Conservation (phyloP, 495 filamentous ascomycete genomes). For the Melanomma pulvis-pyrius region DNA sequence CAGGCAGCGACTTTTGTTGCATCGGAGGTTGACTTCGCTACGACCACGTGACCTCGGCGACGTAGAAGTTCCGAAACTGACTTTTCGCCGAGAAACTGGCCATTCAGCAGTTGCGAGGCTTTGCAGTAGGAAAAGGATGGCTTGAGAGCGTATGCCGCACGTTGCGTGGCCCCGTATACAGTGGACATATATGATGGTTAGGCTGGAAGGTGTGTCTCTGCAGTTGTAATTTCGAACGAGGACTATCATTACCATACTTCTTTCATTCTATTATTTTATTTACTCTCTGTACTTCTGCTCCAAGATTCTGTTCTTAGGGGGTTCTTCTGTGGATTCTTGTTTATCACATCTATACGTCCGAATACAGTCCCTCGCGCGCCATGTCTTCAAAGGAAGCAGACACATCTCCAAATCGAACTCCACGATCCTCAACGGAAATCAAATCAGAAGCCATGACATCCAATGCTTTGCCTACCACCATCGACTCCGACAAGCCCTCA, state of each 20-base stretch:
- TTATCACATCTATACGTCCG: not conserved
- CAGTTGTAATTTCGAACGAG: too few species aligned
- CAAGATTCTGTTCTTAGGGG: not conserved
- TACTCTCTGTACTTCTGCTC: not conserved
- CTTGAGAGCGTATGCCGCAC: not conserved
- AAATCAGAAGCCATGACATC: not conserved
- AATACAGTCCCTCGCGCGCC: not conserved
- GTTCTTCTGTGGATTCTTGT: not conserved
- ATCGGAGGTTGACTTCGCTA: not conserved
- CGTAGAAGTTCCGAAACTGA: not conserved
- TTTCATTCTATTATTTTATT: too few species aligned
- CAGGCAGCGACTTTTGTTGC: not conserved
- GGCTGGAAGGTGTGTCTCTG: too few species aligned
- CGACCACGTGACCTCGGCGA: not conserved
- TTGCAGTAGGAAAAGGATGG: not conserved
- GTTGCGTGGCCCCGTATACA: not conserved
- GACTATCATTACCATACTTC: too few species aligned
- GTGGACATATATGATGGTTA: too few species aligned
- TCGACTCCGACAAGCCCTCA: not conserved
- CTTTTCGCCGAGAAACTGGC: not conserved
- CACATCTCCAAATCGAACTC: not conserved
- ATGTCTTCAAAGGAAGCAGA: not conserved
- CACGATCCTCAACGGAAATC: not conserved
- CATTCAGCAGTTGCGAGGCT: not conserved
- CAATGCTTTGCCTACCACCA: too few species aligned